phyloP scores from a whole-genome alignment of 768 basidiomycete genomes.

The Psilocybe cyanescens region DNA sequence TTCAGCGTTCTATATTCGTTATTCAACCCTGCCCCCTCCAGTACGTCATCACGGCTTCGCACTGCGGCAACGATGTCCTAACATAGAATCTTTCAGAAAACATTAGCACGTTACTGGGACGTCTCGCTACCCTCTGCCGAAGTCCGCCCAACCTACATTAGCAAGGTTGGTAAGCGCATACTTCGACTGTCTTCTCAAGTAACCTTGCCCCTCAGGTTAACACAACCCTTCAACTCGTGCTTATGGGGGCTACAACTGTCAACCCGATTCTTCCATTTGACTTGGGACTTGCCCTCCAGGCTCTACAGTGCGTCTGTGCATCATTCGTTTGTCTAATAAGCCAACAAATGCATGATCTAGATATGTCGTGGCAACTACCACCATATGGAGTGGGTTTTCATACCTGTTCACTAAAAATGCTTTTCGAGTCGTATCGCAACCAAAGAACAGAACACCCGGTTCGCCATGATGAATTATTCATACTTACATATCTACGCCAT shows the following conservation, averaged over 20 bases:
- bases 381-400: slow-evolving; percentile 88
- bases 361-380: slow-evolving; percentile 87
- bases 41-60: slow-evolving; percentile 47
- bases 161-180: slow-evolving; percentile 60
- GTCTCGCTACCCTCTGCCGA: slow-evolving; percentile 95
- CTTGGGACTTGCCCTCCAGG: slow-evolving; percentile 54
- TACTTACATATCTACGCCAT: neutral
- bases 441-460: slow-evolving; percentile 11
- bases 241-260: slow-evolving; percentile 91
- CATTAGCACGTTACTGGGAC: slow-evolving; percentile 92
- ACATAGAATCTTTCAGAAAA: slow-evolving; percentile 62
- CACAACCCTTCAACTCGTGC: slow-evolving; percentile 85
- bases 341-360: slow-evolving; percentile 41
- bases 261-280: slow-evolving; percentile 76
- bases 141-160: slow-evolving; percentile 91
- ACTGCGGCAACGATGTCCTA: neutral
- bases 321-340: neutral
- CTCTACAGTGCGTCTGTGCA: slow-evolving; percentile 68
- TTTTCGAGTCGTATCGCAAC: slow-evolving; percentile 55
- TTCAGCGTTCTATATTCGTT: slow-evolving; percentile 93
- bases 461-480: slow-evolving; percentile 13
- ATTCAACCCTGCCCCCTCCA: slow-evolving; percentile 84
- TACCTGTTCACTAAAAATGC: slow-evolving; percentile 80
- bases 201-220: slow-evolving; percentile 62
- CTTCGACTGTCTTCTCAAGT: neutral